These are phyloP conservation scores for Silybum marianum DNA, from an alignment of 129 eudicot species.

Conservation along the genomic window DNA sequence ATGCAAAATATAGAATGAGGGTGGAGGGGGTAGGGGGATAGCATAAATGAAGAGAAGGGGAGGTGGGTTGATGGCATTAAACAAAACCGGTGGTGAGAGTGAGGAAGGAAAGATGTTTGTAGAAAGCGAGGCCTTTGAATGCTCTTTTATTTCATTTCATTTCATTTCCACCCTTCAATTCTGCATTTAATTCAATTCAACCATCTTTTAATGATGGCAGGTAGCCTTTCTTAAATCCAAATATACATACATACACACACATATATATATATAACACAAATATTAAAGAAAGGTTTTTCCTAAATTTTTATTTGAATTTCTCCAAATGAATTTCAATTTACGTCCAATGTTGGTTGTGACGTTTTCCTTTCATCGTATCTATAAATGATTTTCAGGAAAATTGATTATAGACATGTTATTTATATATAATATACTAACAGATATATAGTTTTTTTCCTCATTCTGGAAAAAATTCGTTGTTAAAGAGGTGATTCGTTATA, in stretches of 20 bases:
- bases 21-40: background rate
- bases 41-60: constrained; percentile 37
- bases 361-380: too few species aligned
- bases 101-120: constrained; percentile 49
- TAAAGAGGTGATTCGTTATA: too few species aligned
- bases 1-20: background rate
- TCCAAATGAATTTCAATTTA: background rate
- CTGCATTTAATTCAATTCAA: constrained; percentile 50
- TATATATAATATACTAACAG: too few species aligned
- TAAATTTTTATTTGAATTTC: background rate
- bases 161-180: constrained; percentile 26
- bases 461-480: too few species aligned
- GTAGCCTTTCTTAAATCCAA: constrained; percentile 35
- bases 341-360: background rate
- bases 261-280: background rate
- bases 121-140: constrained; percentile 56
- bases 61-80: constrained; percentile 56
- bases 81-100: constrained; percentile 52
- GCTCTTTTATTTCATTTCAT: constrained; percentile 27
- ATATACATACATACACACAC: background rate
- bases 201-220: constrained; percentile 54
- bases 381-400: too few species aligned
- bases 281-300: background rate
- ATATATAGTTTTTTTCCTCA: too few species aligned
- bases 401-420: too few species aligned